Conservation (phyloP, 2,329 filamentous ascomycete genomes). For the Mycosphaerelloides madeirae region DNA sequence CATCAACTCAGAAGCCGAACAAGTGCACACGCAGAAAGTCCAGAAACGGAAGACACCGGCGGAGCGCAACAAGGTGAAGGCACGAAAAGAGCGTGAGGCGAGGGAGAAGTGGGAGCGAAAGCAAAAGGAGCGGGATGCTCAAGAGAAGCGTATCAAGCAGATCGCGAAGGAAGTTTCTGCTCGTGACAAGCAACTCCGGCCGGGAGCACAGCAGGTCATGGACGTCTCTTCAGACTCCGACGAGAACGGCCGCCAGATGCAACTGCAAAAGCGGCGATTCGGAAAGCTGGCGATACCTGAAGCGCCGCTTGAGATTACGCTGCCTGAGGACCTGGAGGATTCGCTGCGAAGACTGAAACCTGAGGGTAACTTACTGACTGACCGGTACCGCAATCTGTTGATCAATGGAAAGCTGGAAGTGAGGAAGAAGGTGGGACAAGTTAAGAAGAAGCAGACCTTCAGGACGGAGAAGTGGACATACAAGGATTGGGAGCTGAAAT, state of each 20-base stretch:
- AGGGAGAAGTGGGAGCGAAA: conserved; percentile 69
- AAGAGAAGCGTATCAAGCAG: conserved; percentile 66
- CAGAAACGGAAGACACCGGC: conserved; percentile 79
- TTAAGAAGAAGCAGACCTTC: conserved; percentile 75
- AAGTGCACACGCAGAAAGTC: conserved; percentile 63
- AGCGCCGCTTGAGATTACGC: conserved; percentile 49
- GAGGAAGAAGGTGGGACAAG: conserved; percentile 71
- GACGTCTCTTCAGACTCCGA: conserved; percentile 19
- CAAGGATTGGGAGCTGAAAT: conserved; percentile 75
- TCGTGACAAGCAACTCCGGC: conserved; percentile 46
- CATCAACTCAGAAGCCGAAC: conserved; percentile 51
- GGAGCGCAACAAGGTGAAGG: conserved; percentile 82
- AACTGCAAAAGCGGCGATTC: conserved; percentile 64
- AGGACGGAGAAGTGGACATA: conserved; percentile 94
- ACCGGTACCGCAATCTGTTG: conserved; percentile 83
- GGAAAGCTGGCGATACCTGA: conserved; percentile 71
- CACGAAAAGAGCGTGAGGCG: conserved; percentile 81
- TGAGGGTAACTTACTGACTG: conserved; percentile 90
- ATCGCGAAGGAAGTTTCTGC: conserved; percentile 61
- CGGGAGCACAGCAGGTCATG: conserved; percentile 3
- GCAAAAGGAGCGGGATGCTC: conserved; percentile 66
- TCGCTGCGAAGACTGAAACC: conserved; percentile 61
- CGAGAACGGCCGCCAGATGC: conserved; percentile 36
- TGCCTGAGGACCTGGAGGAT: conserved; percentile 49
- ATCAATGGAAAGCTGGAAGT: conserved; percentile 85